These are phyloP conservation scores for Citrullus mucosospermus DNA, from an alignment of 306 rosid genomes.

Conservation along the genomic window DNA sequence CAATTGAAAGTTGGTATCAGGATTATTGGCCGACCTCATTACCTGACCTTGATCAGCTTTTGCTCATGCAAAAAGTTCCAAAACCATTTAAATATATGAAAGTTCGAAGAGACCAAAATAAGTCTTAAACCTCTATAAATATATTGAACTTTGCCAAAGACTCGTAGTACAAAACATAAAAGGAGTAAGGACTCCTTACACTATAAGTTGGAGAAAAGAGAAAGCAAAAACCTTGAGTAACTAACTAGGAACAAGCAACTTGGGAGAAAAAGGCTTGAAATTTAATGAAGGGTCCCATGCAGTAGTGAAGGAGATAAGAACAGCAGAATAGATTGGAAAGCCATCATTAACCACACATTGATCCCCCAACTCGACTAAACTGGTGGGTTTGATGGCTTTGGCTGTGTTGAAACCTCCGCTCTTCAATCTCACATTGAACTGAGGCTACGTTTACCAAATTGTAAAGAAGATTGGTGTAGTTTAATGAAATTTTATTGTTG, in stretches of 20 bases:
- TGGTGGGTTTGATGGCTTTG: not conserved
- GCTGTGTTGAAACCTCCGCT: not conserved
- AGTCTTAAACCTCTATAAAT: not conserved
- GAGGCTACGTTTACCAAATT: not conserved
- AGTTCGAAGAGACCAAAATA: not conserved
- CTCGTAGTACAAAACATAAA: not conserved
- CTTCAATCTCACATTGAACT: not conserved
- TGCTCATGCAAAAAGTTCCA: not conserved
- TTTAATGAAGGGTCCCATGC: conserved; percentile 3
- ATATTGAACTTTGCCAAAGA: not conserved
- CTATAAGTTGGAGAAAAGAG: not conserved
- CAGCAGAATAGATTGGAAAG: not conserved
- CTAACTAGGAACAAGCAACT: conserved; percentile 5
- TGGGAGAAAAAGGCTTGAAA: conserved; percentile 8
- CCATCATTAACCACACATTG: not conserved
- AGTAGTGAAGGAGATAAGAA: not conserved
- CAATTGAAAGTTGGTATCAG: not conserved
- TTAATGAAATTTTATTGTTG: too few species aligned
- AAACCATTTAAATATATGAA: not conserved
- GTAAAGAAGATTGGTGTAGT: too few species aligned
- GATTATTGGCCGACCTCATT: not conserved
- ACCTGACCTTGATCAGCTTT: not conserved
- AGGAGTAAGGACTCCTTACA: not conserved
- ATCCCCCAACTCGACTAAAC: not conserved
- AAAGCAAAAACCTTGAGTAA: not conserved